Evolutionary conservation across 176 grass and related monocot species (phyloP).

Genomic region (Cenchrus americanus): DNA sequence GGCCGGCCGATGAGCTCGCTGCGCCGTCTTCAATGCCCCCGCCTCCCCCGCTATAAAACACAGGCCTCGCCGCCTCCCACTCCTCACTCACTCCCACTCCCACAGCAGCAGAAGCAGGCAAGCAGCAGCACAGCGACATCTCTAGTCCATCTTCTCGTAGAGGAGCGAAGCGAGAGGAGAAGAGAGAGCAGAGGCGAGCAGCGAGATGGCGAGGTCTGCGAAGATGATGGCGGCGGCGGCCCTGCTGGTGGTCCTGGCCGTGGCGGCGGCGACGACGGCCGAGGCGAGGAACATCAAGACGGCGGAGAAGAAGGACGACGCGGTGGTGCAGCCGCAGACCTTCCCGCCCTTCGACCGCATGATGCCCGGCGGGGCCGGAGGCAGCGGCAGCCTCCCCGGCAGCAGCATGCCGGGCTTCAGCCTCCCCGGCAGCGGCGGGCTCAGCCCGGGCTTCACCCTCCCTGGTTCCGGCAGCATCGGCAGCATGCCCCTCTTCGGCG

Average conservation of each 20-base stretch:
- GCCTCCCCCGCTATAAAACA: slow-evolving; percentile 41
- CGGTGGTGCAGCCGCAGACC: slow-evolving; percentile 61
- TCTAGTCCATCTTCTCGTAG: not conserved
- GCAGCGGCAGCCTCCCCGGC: slow-evolving; percentile 34
- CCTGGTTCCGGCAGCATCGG: slow-evolving; percentile 53
- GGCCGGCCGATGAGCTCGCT: slow-evolving; percentile 47
- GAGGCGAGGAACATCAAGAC: slow-evolving; percentile 74
- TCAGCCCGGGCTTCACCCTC: not conserved
- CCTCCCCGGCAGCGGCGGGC: not conserved
- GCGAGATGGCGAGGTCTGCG: slow-evolving; percentile 56
- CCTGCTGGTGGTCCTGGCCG: slow-evolving; percentile 24
- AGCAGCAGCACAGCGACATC: slow-evolving; percentile 12
- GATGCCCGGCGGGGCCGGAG: not conserved
- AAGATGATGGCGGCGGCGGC: slow-evolving; percentile 40
- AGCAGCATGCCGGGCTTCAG: slow-evolving; percentile 46
- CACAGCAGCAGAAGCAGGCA: not conserved
- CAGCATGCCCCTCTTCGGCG: slow-evolving; percentile 23
- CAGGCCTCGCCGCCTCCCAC: not conserved
- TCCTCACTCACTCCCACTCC: slow-evolving; percentile 2
- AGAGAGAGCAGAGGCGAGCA: not conserved
- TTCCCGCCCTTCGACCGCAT: slow-evolving; percentile 75
- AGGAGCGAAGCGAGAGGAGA: not conserved
- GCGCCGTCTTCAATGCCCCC: slow-evolving; percentile 48
- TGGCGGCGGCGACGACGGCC: slow-evolving; percentile 45
- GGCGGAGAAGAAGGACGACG: slow-evolving; percentile 24